Evolutionary conservation across 2,329 filamentous ascomycete genomes (phyloP), one percentile per base, ranked within the genome.

Genomic region (Paraphaeosphaeria sporulosa): DNA sequence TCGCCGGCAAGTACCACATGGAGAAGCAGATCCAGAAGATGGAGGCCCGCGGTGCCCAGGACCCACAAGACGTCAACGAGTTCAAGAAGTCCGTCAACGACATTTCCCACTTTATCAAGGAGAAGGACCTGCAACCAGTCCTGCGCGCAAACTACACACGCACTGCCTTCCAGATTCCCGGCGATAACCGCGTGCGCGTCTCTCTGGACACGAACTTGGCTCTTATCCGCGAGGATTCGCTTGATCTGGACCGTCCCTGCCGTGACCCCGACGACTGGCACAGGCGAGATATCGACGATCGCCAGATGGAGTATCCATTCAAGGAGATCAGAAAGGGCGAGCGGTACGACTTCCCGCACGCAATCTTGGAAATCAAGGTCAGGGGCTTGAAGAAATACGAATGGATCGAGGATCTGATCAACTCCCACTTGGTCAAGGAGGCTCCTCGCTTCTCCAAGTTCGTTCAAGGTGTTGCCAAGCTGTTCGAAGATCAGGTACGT

Each of bases 371-470:
- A 78, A 94, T 99, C 80, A 97, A 97, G 81, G 84, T 97, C 68
- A 85, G 83, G 66, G 78, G 78, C 51, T 85, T 87, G 66, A 93
- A 92, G 78, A 87, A 89, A 57, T 90, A 91, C 4, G 87, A 89
- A 64, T 99, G 95, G 95, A 84, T 98, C 36, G 87, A 93, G 67
- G 95, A 99, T 68, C 82, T 99, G 67, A 97, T 96, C 87, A 85
- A 87, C 55, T 97, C 93, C 5, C 94, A 99, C 77, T 86, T 99
- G 4, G 91, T 99, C 64, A 93, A 97, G 75, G 89, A 93, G 48
- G 89, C 91, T 0, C 92, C 94, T 1, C 88, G 91, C 53, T 99
- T 99, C 81, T 97, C 93, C 71, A 99, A 99, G 78, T 99, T 98
- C 70, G 91, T 96, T 2, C 94, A 99, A 71, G 95, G 95, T 62